Conservation (phyloP, 73 alveolate species). For the Breviolum minutum region DNA sequence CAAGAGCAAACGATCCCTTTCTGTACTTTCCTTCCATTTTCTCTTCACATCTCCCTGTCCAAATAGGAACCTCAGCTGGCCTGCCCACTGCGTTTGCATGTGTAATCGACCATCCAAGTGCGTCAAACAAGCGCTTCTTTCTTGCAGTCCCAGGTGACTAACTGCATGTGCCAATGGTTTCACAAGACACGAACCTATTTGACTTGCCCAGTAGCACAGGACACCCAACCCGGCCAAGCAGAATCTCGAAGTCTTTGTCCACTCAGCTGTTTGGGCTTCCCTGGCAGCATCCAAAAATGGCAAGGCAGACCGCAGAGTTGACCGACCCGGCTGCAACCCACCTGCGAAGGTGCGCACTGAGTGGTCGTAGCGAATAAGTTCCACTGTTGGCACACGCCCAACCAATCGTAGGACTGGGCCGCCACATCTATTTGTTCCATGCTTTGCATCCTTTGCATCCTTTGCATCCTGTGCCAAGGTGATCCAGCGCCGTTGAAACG, state of each 20-base stretch:
- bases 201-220: neutral
- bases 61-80: neutral
- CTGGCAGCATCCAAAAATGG: constrained; percentile 1
- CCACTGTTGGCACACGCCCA: too few species aligned
- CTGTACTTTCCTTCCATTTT: neutral
- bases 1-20: neutral
- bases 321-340: neutral
- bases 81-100: constrained; percentile 15
- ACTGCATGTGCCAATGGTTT: neutral
- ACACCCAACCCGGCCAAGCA: neutral
- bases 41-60: neutral
- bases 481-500: too few species aligned
- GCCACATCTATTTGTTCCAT: too few species aligned
- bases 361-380: too few species aligned
- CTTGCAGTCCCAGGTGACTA: neutral
- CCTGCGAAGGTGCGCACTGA: neutral
- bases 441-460: too few species aligned
- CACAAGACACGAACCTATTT: neutral
- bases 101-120: neutral
- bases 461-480: too few species aligned
- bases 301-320: constrained; percentile 8
- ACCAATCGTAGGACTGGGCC: too few species aligned
- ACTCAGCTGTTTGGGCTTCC: neutral
- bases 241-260: neutral
- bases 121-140: constrained; percentile 14